Evolutionary conservation across 441 rosid genomes (phyloP).

Genomic region (Erysimum cheiri): DNA sequence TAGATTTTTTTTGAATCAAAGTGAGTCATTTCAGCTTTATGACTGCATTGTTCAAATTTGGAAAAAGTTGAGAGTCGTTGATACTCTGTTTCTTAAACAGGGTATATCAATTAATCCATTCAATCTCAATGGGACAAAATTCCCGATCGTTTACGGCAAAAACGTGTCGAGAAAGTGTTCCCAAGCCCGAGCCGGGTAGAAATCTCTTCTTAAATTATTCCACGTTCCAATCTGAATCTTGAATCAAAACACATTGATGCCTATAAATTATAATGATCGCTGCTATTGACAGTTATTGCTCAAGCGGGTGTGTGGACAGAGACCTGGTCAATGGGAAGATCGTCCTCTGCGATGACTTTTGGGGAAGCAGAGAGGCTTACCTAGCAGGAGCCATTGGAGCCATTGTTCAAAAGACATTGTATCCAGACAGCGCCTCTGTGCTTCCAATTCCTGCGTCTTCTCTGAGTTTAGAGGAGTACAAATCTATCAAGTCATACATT

Average conservation of each 20-base stretch:
- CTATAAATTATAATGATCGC: background rate
- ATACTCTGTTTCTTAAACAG: conserved; percentile 40
- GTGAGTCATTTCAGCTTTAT: background rate
- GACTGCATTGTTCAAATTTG: background rate
- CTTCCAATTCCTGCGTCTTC: conserved; percentile 42
- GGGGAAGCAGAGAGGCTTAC: conserved; percentile 8
- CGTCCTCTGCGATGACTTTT: conserved; percentile 40
- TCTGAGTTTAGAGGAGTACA: conserved; percentile 18
- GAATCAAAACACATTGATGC: conserved; percentile 3
- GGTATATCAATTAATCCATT: conserved; percentile 53
- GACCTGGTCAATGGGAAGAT: conserved; percentile 49
- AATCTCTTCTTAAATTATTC: background rate
- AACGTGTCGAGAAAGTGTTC: conserved; percentile 29
- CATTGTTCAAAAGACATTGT: background rate
- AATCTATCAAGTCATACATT: conserved; percentile 24
- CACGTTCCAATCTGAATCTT: background rate
- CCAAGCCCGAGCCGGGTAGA: conserved; percentile 16
- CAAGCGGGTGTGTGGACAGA: conserved; percentile 24
- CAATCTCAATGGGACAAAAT: conserved; percentile 34
- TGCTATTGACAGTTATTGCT: conserved; percentile 34
- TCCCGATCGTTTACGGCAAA: conserved; percentile 46
- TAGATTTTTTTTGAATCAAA: background rate
- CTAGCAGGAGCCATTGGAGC: conserved; percentile 47
- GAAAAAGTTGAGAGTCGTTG: background rate
- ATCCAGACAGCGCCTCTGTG: conserved; percentile 17